Base-by-base conservation (phyloP, 331 rosid species). In the Erythrophleum ivorense region DNA sequence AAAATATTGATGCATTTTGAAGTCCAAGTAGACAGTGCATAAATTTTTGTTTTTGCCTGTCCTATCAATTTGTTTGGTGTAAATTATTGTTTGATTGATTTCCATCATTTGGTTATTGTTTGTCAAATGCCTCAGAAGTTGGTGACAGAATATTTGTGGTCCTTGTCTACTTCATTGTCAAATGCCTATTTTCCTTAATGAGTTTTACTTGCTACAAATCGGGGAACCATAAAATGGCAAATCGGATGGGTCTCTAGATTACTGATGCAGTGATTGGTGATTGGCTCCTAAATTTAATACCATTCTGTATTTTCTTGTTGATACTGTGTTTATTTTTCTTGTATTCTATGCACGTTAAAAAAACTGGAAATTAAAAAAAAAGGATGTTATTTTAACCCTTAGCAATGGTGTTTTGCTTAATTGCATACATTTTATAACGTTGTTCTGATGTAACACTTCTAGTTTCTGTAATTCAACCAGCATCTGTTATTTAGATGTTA, bases 1-100 rank as follows among this genome's bases (percentile, higher is more conserved):
- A 43, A 79, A 43, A 76, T 75, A 69, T 64, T 62, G 60, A 50
- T 71, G 33, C 80, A 55, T 33, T 81, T 77, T 46, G 12, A 69
- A 45, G 3, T 53, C 38, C 55, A 11, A 49, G 41, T 54, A 46
- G 21, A 36, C 48, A 67, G 38, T 11, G 19, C 19, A 64, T 36
- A 18, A 41, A 77, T 31, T 18, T 54, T 43, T 58, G 34, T 48
- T 76, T 50, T 15, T 71, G 2, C 53, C 65, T 62, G 24, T 75
- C 57, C 50, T 72, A 59, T 71, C 24, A 21, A 50, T 72, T 46
- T 73, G 15, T 55, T 74, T 53, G 46, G 48, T 52, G 62, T 59
- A 24, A 60, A 33, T 46, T 53, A 21, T 4, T 72, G 54, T 60
- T 24, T 24, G 53, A n/a, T 41, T 83, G 72, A 49, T 65, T 59